Percentiles rank a stretch among this genome's conserved stretches.
phyloP scores from a whole-genome alignment of 192 early-diverging fungal genomes.

The Linnemannia exigua region DNA sequence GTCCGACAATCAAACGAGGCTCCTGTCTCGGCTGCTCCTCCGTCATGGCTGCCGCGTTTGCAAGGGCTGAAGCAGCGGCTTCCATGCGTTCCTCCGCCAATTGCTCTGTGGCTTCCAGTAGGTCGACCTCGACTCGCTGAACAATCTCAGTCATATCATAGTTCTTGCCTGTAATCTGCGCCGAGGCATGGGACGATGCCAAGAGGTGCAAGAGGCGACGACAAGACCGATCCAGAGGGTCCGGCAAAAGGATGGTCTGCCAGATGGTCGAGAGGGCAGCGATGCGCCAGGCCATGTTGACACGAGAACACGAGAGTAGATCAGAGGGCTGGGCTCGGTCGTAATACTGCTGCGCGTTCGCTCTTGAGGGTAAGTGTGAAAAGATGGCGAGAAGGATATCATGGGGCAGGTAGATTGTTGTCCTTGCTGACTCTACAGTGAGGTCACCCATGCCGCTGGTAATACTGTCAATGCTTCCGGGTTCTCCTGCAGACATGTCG shows the following conservation, averaged over 20 bases:
- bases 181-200: conserved; percentile 47
- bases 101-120: conserved; percentile 42
- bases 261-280: conserved; percentile 50
- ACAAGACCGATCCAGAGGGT: conserved; percentile 48
- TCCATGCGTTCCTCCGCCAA: conserved; percentile 22
- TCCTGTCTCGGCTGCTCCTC: not conserved
- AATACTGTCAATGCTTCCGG: not conserved
- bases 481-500: not conserved
- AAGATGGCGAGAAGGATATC: conserved; percentile 55
- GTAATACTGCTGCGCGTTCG: conserved; percentile 52
- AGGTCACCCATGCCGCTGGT: not conserved
- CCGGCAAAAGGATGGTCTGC: conserved; percentile 46
- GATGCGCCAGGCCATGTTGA: conserved; percentile 55
- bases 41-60: not conserved
- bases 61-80: not conserved
- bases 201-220: conserved; percentile 38
- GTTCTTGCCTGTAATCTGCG: conserved; percentile 51
- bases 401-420: conserved; percentile 29
- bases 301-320: conserved; percentile 45
- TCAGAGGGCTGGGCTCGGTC: conserved; percentile 45
- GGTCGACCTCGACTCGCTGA: conserved; percentile 48
- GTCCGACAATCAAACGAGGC: not conserved
- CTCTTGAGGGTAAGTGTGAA: conserved; percentile 35
- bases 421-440: not conserved
- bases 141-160: conserved; percentile 54